Conservation (phyloP, 2,329 filamentous ascomycete genomes). For the Aspergillus ustus region DNA sequence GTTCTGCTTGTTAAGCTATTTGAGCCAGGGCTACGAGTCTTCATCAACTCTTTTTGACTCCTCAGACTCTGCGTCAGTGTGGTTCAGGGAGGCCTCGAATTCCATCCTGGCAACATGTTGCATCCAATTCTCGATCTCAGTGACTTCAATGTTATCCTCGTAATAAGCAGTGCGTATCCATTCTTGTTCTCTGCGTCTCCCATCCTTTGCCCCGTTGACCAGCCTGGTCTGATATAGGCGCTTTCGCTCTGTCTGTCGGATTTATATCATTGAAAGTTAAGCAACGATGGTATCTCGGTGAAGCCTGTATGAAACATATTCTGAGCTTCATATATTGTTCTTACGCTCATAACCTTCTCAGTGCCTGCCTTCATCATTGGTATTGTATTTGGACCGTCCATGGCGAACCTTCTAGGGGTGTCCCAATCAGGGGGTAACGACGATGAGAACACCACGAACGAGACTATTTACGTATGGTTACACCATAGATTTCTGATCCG, state of each 20-base stretch:
- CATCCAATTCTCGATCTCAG: conserved; percentile 41
- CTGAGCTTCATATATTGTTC: not conserved
- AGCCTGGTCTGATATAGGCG: conserved; percentile 27
- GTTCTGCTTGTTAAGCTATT: not conserved
- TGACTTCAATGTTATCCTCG: conserved; percentile 40
- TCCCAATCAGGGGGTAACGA: conserved; percentile 42
- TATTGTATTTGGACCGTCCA: conserved; percentile 59
- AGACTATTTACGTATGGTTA: conserved; percentile 47
- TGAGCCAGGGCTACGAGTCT: not conserved
- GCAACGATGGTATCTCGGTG: conserved; percentile 45
- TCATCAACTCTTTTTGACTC: not conserved
- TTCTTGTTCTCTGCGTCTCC: not conserved
- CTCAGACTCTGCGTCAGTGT: not conserved
- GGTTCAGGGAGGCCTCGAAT: not conserved
- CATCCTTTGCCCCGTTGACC: not conserved
- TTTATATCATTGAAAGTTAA: conserved; percentile 43
- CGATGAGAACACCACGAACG: conserved; percentile 37
- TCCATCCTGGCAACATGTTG: conserved; percentile 33
- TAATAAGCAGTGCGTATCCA: conserved; percentile 35
- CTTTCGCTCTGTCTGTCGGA: conserved; percentile 39
- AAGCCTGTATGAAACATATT: conserved; percentile 39
- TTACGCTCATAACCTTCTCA: conserved; percentile 30
- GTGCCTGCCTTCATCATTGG: conserved; percentile 62
- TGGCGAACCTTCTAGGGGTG: conserved; percentile 58
- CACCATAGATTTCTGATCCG: not conserved